Conservation (phyloP, 2,329 filamentous ascomycete species). For the Fusarium devonianum region DNA sequence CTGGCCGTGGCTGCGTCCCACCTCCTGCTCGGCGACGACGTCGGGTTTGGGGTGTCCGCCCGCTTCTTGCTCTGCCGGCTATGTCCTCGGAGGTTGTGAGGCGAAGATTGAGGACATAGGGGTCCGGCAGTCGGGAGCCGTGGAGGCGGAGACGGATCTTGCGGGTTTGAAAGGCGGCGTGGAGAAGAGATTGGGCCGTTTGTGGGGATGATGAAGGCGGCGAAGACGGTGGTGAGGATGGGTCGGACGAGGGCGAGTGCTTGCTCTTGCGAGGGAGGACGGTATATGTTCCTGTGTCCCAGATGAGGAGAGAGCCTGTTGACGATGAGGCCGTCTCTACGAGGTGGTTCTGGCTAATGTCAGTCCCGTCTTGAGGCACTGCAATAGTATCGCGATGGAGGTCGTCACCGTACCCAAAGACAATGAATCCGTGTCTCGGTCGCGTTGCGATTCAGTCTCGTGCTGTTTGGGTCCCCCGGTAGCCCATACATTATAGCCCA, state of each 20-base stretch:
- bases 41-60: slow-evolving; percentile 8
- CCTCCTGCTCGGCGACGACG: slow-evolving; percentile 11
- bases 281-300: slow-evolving; percentile 68
- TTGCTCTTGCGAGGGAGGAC: slow-evolving; percentile 55
- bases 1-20: slow-evolving; percentile 12
- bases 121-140: slow-evolving; percentile 59
- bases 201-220: slow-evolving; percentile 24
- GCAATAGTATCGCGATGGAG: not conserved
- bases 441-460: slow-evolving; percentile 63
- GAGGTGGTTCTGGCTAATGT: slow-evolving; percentile 60
- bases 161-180: slow-evolving; percentile 58
- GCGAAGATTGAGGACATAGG: slow-evolving; percentile 63
- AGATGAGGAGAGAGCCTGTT: slow-evolving; percentile 67
- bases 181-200: slow-evolving; percentile 57
- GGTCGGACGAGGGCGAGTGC: slow-evolving; percentile 44
- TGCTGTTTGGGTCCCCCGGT: slow-evolving; percentile 64
- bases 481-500: slow-evolving; percentile 71
- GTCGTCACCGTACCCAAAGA: slow-evolving; percentile 57
- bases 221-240: slow-evolving; percentile 32
- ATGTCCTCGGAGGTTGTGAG: slow-evolving; percentile 56
- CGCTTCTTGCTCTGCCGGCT: slow-evolving; percentile 41
- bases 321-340: slow-evolving; percentile 62
- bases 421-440: slow-evolving; percentile 69
- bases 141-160: slow-evolving; percentile 65
- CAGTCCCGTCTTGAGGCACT: not conserved